Evolutionary conservation across 768 basidiomycete genomes (phyloP).

Genomic region (Suillus subluteus): DNA sequence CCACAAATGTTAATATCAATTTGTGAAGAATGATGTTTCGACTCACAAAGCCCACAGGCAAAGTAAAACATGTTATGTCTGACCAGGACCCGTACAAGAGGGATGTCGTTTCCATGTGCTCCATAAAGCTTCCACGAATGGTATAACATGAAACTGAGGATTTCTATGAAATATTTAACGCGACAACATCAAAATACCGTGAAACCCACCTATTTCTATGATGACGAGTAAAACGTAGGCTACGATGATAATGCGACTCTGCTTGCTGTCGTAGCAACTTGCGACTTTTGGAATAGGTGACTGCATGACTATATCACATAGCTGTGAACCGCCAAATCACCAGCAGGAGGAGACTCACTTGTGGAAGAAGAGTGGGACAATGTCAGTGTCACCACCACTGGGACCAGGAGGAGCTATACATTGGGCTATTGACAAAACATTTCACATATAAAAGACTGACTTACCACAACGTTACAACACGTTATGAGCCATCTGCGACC

Average conservation of each 20-base stretch:
- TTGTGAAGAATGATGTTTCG: background rate
- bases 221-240: background rate
- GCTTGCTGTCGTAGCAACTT: background rate
- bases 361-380: conserved; percentile 1
- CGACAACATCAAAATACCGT: background rate
- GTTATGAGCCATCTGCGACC: no score
- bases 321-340: background rate
- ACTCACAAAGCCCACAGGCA: conserved; percentile 2
- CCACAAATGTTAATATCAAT: background rate
- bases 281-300: background rate
- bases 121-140: no score
- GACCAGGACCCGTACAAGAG: background rate
- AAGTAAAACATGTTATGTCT: background rate
- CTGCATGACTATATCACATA: background rate
- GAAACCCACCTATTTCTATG: background rate
- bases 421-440: background rate
- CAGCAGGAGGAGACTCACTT: background rate
- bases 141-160: background rate
- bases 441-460: background rate
- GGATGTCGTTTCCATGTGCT: background rate
- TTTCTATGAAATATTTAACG: background rate
- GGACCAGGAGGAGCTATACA: background rate
- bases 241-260: background rate
- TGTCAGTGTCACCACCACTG: background rate
- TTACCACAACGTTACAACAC: background rate